Evolutionary conservation across 352 stramenopile species (phyloP).

Genomic region (Phytophthora ohioensis): DNA sequence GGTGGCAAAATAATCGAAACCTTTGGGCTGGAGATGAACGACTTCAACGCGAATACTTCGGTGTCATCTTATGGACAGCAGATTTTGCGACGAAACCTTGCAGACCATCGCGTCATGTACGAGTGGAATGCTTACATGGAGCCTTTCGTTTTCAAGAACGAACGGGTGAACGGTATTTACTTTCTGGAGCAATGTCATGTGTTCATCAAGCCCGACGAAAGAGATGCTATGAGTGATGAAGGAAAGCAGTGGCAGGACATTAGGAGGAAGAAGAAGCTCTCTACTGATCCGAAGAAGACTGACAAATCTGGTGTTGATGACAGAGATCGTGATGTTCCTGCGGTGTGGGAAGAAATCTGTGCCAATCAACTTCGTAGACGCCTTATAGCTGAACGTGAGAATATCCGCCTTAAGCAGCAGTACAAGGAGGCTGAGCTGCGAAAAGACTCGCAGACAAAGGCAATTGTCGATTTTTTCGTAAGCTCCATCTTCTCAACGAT

Average conservation of each 20-base stretch:
- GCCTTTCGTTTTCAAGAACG: constrained; percentile 52
- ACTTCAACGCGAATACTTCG: constrained; percentile 48
- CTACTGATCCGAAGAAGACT: not conserved
- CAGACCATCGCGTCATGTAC: constrained; percentile 57
- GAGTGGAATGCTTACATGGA: constrained; percentile 60
- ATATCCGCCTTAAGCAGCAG: not conserved
- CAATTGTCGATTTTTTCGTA: constrained; percentile 53
- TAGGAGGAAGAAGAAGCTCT: not conserved
- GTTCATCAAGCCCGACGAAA: constrained; percentile 43
- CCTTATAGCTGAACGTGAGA: not conserved
- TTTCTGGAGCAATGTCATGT: constrained; percentile 66
- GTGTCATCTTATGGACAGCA: constrained; percentile 56
- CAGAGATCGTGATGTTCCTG: not conserved
- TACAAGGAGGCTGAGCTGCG: constrained; percentile 6
- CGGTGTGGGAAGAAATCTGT: not conserved
- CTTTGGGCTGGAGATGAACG: constrained; percentile 56
- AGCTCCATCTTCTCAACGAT: constrained; percentile 41
- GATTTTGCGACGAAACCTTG: constrained; percentile 55
- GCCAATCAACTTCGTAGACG: not conserved
- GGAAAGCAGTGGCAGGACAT: constrained; percentile 19
- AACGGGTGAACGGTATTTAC: constrained; percentile 46
- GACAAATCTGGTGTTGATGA: not conserved
- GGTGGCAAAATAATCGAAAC: constrained; percentile 58
- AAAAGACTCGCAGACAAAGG: constrained; percentile 28
- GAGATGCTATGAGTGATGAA: not conserved